phyloP scores from a whole-genome alignment of 441 rosid species.

The Erysimum pusillum region DNA sequence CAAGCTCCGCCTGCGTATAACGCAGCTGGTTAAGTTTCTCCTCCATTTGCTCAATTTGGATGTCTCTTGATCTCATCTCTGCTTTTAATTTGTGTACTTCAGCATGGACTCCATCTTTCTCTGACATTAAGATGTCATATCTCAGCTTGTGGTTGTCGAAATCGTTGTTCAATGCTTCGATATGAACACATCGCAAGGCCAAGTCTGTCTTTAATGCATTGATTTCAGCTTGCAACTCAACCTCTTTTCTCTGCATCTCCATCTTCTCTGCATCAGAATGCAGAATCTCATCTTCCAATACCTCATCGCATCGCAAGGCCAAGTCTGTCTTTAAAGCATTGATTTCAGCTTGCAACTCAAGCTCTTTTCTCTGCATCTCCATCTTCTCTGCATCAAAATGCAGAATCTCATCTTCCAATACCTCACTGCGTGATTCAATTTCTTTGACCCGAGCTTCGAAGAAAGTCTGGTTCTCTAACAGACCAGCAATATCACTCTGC shows the following conservation, averaged over 20 bases:
- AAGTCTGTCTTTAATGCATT: conserved; percentile 57
- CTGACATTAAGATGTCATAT: conserved; percentile 65
- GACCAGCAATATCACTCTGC: conserved; percentile 47
- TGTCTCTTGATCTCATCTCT: conserved; percentile 53
- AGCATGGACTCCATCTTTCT: conserved; percentile 66
- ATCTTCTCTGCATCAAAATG: conserved; percentile 52
- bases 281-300: conserved; percentile 53
- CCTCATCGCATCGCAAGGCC: too few species aligned
- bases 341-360: conserved; percentile 48
- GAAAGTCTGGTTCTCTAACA: conserved; percentile 51
- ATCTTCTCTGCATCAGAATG: conserved; percentile 52
- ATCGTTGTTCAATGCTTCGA: conserved; percentile 62
- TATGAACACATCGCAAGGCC: conserved; percentile 44
- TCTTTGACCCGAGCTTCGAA: conserved; percentile 56
- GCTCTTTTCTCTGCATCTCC: conserved; percentile 50
- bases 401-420: conserved; percentile 52
- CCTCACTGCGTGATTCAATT: conserved; percentile 46
- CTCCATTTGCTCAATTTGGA: conserved; percentile 53
- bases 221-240: conserved; percentile 48
- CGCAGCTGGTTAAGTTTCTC: conserved; percentile 49
- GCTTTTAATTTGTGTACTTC: conserved; percentile 57
- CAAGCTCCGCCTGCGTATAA: conserved; percentile 45
- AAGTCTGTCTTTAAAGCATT: conserved; percentile 55
- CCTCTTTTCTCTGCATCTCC: conserved; percentile 50
- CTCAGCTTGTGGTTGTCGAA: conserved; percentile 58